Evolutionary conservation across 1,284 basidiomycete species (phyloP), one percentile per base, ranked within the genome.

Genomic region (Irpex sp.): DNA sequence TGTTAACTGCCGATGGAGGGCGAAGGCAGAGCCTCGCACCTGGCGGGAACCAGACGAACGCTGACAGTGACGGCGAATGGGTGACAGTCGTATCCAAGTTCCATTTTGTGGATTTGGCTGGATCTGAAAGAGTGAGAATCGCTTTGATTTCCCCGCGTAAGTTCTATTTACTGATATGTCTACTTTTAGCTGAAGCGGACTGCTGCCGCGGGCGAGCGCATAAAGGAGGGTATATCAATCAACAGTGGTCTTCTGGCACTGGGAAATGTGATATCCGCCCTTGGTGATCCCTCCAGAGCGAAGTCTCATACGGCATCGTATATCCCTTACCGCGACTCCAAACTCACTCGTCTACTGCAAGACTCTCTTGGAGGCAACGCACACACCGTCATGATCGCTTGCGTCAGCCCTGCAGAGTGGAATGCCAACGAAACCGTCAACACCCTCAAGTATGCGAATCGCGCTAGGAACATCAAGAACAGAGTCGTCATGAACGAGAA

Each of bases 311-410:
- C 88, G 21, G 87, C 85, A 33, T 84, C 86, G 4, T 95, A 99
- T 77, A 84, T 99, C 61, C 96, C 96, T 4, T 99, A 99, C 77
- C 94, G 96, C 59, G 96, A 98, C 78, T 97, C 94, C 11, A 99
- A 98, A 76, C 90, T 98, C 68, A 99, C 97, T 3, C 93, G 97
- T 46, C 84, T 99, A 2, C 83, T 99, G 5, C 97, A 99, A 89
- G 97, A 99, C 76, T 98, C 96, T 11, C 87, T 99, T n/a, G 97
- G 97, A 56, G 97, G 97, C 46, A 99, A 98, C 75, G 92, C 97
- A 1, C 92, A 97, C 72, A 99, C 97, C 2, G 89, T 98, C 67
- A 99, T 99, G 97, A 95, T 99, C 68, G 97, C 97, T 8, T 99
- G 97, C 76, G 91, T 98, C 65, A 97, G 95, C 67, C 93, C 96